Evolutionary conservation across 192 early-diverging fungal species (phyloP), one percentile per base, ranked within the genome.

Genomic region (Entomortierella beljakovae): DNA sequence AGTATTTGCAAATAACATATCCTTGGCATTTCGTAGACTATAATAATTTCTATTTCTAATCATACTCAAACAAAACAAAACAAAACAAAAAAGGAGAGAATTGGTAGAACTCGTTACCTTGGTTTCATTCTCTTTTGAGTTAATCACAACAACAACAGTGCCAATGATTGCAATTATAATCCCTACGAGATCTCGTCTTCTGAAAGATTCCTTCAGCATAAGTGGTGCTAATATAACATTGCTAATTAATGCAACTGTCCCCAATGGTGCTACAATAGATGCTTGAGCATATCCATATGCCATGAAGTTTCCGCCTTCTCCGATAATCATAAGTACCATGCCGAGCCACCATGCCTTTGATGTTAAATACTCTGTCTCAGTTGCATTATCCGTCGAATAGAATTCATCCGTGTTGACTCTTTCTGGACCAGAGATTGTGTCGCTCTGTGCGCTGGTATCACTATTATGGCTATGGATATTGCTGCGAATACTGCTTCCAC

Each of bases 251-350:
- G 91, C 88, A 15, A 90, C 89, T 0, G 92, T 93, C n/a, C 92
- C 92, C 31, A 93, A 64, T 0, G 92, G 92, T 22, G 92, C 90
- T 61, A 93, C 87, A 6, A 90, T 84, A 15, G 91, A 91, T 22
- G 92, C 90, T 25, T 89, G 90, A 13, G 92, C 91, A 73, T 90
- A 93, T 10, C 90, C 92, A 71, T 93, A 93, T 2, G 92, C 92
- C 76, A 85, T 54, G 80, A 90, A 83, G 71, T 90, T 73, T 22
- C 70, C 75, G 16, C 68, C 68, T 38, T 83, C 72, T 18, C 75
- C 75, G 35, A 81, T 38, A 2, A 89, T 68, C 92, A 93, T 93
- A 1, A 92, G 60, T 2, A 82, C 75, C 69, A 92, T 88, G 13
- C 92, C 92, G 6, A 87, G 16, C 92, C 92, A 93, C 92, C 91